Evolutionary conservation across 179 eudicot species (phyloP).

Genomic region (Actinidia arguta): DNA sequence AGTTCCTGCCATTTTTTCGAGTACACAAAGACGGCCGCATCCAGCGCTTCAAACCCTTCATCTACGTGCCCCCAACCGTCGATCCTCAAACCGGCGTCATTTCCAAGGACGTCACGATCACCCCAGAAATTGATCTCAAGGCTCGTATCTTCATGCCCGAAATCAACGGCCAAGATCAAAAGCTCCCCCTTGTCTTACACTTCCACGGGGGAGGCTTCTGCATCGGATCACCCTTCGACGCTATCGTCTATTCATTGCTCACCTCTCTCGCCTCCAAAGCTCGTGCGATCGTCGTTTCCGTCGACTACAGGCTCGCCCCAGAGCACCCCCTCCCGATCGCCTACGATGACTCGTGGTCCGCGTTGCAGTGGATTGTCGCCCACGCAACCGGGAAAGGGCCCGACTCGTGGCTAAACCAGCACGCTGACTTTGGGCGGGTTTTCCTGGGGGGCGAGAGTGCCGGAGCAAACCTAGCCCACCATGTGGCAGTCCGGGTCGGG

Average conservation of each 20-base stretch:
- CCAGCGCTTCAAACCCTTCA: constrained; percentile 21
- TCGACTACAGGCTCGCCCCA: constrained; percentile 68
- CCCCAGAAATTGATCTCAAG: constrained; percentile 11
- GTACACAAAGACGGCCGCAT: constrained; percentile 41
- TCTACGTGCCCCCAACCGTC: constrained; percentile 22
- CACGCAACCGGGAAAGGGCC: constrained; percentile 42
- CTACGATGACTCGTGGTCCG: constrained; percentile 62
- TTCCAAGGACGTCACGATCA: constrained; percentile 10
- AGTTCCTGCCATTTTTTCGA: constrained; percentile 21
- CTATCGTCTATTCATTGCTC: constrained; percentile 17
- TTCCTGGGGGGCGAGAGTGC: constrained; percentile 57
- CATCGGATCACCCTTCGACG: constrained; percentile 42
- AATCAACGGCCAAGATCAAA: constrained; percentile 3
- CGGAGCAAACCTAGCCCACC: constrained; percentile 44
- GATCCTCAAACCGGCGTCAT: constrained; percentile 24
- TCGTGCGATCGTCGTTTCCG: constrained; percentile 36
- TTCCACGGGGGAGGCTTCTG: constrained; percentile 66
- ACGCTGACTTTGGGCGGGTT: constrained; percentile 44
- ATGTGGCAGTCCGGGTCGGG: constrained; percentile 26
- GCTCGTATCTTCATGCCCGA: constrained; percentile 22
- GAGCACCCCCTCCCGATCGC: constrained; percentile 54
- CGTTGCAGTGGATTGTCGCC: constrained; percentile 51
- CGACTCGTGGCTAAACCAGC: constrained; percentile 50
- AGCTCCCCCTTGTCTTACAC: constrained; percentile 50
- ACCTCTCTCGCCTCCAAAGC: constrained; percentile 23